Evolutionary conservation across 2,329 filamentous ascomycete genomes (phyloP), one percentile per base, ranked within the genome.

Genomic region (Plenodomus tracheiphilus): DNA sequence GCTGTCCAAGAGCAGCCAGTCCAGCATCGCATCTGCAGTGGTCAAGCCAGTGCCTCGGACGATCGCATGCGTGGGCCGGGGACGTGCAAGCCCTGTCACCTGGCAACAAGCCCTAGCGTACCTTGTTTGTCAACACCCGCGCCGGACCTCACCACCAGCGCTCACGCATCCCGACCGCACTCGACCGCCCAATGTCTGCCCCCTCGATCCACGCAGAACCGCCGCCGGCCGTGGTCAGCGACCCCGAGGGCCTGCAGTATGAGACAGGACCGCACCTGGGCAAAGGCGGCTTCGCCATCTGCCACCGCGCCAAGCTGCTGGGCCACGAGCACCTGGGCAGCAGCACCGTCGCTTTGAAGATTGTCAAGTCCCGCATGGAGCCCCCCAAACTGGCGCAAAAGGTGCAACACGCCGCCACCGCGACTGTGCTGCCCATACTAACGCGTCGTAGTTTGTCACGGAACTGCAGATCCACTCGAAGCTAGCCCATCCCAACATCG

Each of bases 391-490:
- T 92, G 81, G 87, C 89, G 68, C 88, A 92, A 73, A 92, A 92
- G 85, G 88, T 90, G 53, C 43, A 42, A 84, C 18, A 41, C 17
- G 51, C 21, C 30, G 41, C 20, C 2, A 15, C 22, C 39, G 4
- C 20, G 28, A 18, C 9, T 20, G 20, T 25, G 43, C 8, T 21
- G 42, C 34, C 15, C 17, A 30, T 58, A 47, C 65, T 71, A 49
- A 71, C 65, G 47, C 47, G 48, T 41, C 36, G 21, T 56, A 87
- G 84, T 88, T 88, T 70, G 82, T 85, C 47, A 86, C 85, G 2
- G 94, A 99, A 73, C 83, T 99, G 6, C 93, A 97, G 74, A 97
- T 99, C 52, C 94, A 99, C 75, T 97, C 94, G 37, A 99, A 97
- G 71, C 93, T 99, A 85, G 86, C 87, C 49, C 94, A 99, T 68